Evolutionary conservation across 768 basidiomycete species (phyloP).

Genomic region (Mycena galopus): DNA sequence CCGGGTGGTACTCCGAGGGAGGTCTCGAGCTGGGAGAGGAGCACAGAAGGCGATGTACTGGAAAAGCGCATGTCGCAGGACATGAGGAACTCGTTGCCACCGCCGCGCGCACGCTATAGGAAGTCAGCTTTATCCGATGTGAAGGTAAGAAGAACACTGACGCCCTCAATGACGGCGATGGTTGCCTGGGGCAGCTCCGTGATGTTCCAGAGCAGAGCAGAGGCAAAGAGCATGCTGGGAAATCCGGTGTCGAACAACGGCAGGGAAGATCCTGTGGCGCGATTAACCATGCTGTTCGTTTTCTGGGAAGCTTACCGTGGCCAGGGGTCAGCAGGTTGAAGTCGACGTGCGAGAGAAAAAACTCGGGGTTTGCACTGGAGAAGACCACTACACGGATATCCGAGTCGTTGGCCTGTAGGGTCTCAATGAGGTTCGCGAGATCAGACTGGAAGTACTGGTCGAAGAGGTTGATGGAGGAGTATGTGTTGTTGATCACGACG

Average conservation of each 20-base stretch:
- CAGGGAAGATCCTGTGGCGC: too few species aligned
- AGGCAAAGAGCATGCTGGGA: constrained; percentile 11
- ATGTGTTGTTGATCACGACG: not conserved
- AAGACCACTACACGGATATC: not conserved
- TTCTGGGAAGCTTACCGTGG: too few species aligned
- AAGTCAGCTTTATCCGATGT: not conserved
- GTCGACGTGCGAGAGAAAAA: constrained; percentile 3
- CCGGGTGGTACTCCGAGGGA: not conserved
- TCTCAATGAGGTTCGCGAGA: not conserved
- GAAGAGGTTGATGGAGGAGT: not conserved
- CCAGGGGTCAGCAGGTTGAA: not conserved
- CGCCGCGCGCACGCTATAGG: not conserved
- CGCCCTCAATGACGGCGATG: constrained; percentile 23
- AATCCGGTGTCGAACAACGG: constrained; percentile 2
- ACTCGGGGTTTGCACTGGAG: not conserved
- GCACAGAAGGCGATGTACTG: not conserved
- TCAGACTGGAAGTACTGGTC: not conserved
- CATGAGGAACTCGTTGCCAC: not conserved
- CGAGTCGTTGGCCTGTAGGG: not conserved
- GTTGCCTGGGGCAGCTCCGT: constrained; percentile 21
- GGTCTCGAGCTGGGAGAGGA: constrained; percentile 7
- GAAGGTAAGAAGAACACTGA: not conserved
- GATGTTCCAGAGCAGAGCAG: constrained; percentile 19
- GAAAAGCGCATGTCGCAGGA: not conserved
- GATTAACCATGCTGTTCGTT: too few species aligned